Evolutionary conservation across 176 grass and related monocot genomes (phyloP).

Genomic region (Neostapfia colusana): DNA sequence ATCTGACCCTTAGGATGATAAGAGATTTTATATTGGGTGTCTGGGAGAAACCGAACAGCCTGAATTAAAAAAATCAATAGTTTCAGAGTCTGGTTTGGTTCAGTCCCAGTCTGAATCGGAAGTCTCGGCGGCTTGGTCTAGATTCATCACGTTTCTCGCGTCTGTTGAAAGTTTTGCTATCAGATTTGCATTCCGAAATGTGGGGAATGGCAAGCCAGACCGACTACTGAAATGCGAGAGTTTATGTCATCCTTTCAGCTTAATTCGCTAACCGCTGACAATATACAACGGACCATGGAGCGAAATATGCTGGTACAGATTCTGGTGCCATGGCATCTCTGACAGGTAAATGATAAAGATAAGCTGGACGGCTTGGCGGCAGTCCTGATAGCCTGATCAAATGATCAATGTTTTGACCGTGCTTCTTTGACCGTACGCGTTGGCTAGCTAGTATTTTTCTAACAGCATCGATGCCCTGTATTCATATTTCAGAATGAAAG

Average conservation of each 20-base stretch:
- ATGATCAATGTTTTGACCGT: not conserved
- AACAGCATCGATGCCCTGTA: not conserved
- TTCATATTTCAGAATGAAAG: not conserved
- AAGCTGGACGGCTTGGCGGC: not conserved
- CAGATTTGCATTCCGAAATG: not conserved
- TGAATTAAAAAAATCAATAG: not conserved
- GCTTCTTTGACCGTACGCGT: not conserved
- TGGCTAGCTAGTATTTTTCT: not conserved
- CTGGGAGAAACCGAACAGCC: not conserved
- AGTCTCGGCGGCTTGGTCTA: not conserved
- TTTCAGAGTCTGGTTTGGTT: not conserved
- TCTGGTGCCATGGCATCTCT: not conserved
- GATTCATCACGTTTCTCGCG: not conserved
- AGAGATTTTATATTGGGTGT: not conserved
- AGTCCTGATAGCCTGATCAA: slow-evolving; percentile 19
- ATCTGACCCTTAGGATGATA: not conserved
- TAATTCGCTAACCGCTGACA: not conserved
- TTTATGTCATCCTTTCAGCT: not conserved
- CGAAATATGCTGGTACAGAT: not conserved
- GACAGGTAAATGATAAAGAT: not conserved
- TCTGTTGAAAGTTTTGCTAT: not conserved
- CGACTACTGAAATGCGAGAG: not conserved
- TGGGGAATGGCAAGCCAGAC: not conserved
- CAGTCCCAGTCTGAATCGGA: not conserved
- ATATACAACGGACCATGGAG: not conserved